phyloP scores from a whole-genome alignment of 2,329 filamentous ascomycete genomes.

The Moelleriella libera region DNA sequence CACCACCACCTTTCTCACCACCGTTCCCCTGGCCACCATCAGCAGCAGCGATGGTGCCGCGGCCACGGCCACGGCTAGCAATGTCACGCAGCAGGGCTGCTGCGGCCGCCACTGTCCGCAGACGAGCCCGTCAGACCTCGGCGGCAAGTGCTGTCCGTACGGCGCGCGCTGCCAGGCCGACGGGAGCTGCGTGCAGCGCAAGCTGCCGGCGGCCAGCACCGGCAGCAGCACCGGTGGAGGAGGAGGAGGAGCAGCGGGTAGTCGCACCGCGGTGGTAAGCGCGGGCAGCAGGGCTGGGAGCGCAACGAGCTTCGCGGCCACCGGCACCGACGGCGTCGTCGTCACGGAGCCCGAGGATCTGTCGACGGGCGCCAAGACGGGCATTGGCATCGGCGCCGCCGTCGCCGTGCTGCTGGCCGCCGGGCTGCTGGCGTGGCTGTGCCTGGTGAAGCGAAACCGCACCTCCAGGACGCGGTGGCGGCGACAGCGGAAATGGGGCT shows the following conservation, averaged over 20 bases:
- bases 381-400: conserved; percentile 39
- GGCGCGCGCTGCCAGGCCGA: conserved; percentile 25
- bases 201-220: conserved; percentile 3
- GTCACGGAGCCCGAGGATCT: conserved; percentile 15
- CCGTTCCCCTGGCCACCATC: conserved; percentile 8
- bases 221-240: too few relatives aligned
- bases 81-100: too few relatives aligned
- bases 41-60: too few relatives aligned
- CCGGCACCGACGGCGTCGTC: conserved; percentile 3
- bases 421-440: conserved; percentile 31
- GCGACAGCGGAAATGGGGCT: too few relatives aligned
- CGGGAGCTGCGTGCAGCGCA: conserved; percentile 20
- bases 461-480: too few relatives aligned
- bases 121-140: conserved; percentile 25
- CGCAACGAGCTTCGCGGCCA: conserved; percentile 19
- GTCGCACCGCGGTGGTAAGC: not conserved
- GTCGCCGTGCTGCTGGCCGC: conserved; percentile 27
- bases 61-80: too few relatives aligned
- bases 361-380: conserved; percentile 37
- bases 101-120: conserved; percentile 24
- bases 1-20: conserved; percentile 13
- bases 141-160: conserved; percentile 35
- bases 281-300: conserved; percentile 36
- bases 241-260: too few relatives aligned
- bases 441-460: conserved; percentile 15